Evolutionary conservation across 208 protist species (phyloP), one percentile per base, ranked within the genome.

Genomic region (Trichomonas tenax): DNA sequence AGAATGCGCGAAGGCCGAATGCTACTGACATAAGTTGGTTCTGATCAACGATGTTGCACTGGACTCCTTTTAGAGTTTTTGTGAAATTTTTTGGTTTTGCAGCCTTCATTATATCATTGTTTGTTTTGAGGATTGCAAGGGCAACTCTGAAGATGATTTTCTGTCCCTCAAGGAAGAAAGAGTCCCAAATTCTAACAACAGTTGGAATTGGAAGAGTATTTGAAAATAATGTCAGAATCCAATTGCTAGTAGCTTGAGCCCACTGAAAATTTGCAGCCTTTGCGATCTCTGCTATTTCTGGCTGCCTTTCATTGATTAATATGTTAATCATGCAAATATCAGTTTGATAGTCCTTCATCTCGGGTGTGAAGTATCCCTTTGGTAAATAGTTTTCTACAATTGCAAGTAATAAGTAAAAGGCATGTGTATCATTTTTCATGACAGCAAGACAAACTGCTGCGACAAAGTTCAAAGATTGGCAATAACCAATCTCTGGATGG

Each of bases 391-490:
- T 44, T 96, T 98, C 96, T 1, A 98, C 72, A 10, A 98, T 95
- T 6, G 86, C 21, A 0, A 58, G 51, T 0, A 98, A 88, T 95
- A 97, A 96, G 96, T 96, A 98, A 96, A 98, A 98, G 14, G 97
- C 96, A 26, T 90, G 44, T 96, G 98, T 97, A 40, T 98, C 97
- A 31, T 97, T 96, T 15, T 89, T 34, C 63, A 98, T 96, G 48
- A 97, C 96, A 21, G 97, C 95, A 0, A 98, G 95, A 46, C 98
- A 82, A 63, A 97, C 11, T 21, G 97, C 97, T 14, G 86, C 97
- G 17, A 98, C 44, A 95, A 98, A 98, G 90, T 98, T 98, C 96
- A 98, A 97, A 58, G 97, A 97, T 96, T 98, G 98, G 95, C 97
- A 98, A 63, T 98, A 98, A 4, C 98, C 97, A 23, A 98, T 96